A percentile compares a stretch with the other conserved stretches of the same genome.
Conservation (phyloP, 2,329 filamentous ascomycete species). For the Nemania sp. region DNA sequence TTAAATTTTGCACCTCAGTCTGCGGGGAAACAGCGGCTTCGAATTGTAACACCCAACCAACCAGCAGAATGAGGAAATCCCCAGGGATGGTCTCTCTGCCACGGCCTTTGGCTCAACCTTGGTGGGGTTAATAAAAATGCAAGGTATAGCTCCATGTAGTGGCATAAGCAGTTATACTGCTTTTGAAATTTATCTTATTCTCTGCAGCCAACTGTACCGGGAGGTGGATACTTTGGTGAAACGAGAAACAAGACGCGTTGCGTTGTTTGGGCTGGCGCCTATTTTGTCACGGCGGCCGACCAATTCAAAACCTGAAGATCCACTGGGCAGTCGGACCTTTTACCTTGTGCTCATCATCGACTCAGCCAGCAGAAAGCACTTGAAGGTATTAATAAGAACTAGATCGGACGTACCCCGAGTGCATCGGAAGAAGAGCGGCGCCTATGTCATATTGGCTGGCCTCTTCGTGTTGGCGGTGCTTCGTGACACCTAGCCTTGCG, state of each 20-base stretch:
- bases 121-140: conserved; percentile 54
- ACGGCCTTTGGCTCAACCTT: conserved; percentile 70
- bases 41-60: conserved; percentile 49
- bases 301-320: conserved; percentile 55
- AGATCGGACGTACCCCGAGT: conserved; percentile 14
- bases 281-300: conserved; percentile 45
- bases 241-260: conserved; percentile 41
- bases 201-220: conserved; percentile 29
- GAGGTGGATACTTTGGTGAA: conserved; percentile 23
- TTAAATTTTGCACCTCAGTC: conserved; percentile 62
- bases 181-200: conserved; percentile 37
- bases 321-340: conserved; percentile 59
- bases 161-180: conserved; percentile 49
- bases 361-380: conserved; percentile 42
- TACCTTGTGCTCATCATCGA: conserved; percentile 61
- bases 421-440: conserved; percentile 16
- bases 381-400: background rate
- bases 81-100: conserved; percentile 58
- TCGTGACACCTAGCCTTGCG: conserved; percentile 36
- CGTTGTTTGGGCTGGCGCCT: conserved; percentile 43
- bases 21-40: conserved; percentile 64
- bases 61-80: conserved; percentile 26
- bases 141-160: conserved; percentile 66
- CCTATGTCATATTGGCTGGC: conserved; percentile 9
- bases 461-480: conserved; percentile 1